Conservation (phyloP, 106 monocot species). For the Vanilla planifolia region DNA sequence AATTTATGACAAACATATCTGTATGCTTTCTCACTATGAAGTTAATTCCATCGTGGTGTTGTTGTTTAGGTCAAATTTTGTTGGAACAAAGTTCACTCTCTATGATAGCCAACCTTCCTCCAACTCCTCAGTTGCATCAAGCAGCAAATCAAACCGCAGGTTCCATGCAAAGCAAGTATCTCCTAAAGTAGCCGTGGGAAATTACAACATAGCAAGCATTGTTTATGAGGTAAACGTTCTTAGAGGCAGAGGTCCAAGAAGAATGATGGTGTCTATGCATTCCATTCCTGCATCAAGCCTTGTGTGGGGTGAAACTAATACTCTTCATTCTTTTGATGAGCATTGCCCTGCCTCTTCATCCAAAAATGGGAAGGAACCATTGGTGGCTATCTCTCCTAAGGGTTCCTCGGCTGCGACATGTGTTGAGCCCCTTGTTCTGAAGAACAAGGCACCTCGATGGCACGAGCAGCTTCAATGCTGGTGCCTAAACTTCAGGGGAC, state of each 20-base stretch:
- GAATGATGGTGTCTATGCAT: constrained; percentile 82
- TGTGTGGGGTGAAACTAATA: too few species aligned
- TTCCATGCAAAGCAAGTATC: constrained; percentile 32
- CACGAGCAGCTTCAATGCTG: constrained; percentile 89
- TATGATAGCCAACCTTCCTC: constrained; percentile 83
- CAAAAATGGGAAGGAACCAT: constrained; percentile 32
- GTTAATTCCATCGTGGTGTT: too few species aligned
- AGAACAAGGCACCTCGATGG: constrained; percentile 86
- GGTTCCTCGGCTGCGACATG: too few species aligned
- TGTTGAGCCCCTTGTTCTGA: constrained; percentile 47
- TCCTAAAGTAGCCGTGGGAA: constrained; percentile 54
- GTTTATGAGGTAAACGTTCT: constrained; percentile 79
- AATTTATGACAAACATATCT: too few species aligned
- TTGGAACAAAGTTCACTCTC: constrained; percentile 89
- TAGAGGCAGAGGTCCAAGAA: constrained; percentile 82
- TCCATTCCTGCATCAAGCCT: constrained; percentile 76
- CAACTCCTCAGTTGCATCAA: too few species aligned
- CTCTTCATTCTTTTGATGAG: too few species aligned
- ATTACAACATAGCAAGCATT: constrained; percentile 61
- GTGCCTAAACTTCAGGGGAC: constrained; percentile 82
- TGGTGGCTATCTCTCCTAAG: too few species aligned
- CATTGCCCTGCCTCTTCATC: constrained; percentile 23
- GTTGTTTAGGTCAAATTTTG: constrained; percentile 77
- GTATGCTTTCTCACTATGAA: too few species aligned
- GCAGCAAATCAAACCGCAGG: constrained; percentile 33